Evolutionary conservation across 345 rosid species (phyloP), one percentile per base, ranked within the genome.

Genomic region (Linum usitatissimum): DNA sequence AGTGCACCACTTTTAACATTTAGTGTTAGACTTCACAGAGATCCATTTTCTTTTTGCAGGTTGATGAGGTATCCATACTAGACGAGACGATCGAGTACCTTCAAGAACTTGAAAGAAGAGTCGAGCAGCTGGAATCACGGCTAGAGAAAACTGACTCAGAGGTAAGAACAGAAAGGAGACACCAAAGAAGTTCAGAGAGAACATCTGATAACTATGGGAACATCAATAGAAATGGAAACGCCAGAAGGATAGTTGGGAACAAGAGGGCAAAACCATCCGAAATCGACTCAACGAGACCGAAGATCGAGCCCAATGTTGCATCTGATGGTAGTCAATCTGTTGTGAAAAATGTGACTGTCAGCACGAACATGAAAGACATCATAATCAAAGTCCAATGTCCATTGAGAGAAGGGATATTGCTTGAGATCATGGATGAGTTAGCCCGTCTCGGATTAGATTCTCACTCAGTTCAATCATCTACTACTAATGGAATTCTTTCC

Each of bases 361-460:
- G 73, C 64, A 62, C 65, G 55, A 79, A 70, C 9, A 83, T 82
- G 9, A 74, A 74, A 54, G 87, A 81, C 59, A 84, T 86, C 66
- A 45, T 72, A 65, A 85, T 90, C 20, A 92, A 88, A 70, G 71
- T 93, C 30, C 77, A 73, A 63, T 84, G 97, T 75, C 70, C 71
- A n/a, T 90, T 87, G 90, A 82, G 79, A 75, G 99, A 93, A 64
- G 92, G 96, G 42, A 49, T 87, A 59, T 69, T 93, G 76, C 79
- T 93, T 4, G 90, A 84, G 78, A 78, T 90, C 54, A 80, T 93
- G 80, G 92, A 84, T 75, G 89, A 74, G 53, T 64, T 77, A 34
- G 79, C 82, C 80, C 70, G 65, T 72, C 83, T 85, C 63, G 75
- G 70, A 60, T 62, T 94, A 64, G 96, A 94, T 81, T 87, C 87